Base-by-base conservation (phyloP, 192 early-diverging fungal species). In the Diversispora epigaea region DNA sequence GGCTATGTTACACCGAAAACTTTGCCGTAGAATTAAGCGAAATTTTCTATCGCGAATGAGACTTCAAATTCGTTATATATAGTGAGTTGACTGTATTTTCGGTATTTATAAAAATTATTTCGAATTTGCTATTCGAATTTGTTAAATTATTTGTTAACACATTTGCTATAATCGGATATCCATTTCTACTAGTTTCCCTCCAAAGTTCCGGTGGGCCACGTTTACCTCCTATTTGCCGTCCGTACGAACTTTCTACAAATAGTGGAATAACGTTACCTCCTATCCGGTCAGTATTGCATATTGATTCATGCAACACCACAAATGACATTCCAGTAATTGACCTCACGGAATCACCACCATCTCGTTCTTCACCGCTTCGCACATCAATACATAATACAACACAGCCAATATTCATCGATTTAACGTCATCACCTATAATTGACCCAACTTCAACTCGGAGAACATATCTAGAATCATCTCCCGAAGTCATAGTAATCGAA, bases 251-350 rank as follows among this genome's bases (percentile, higher is more conserved):
- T 40, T 63, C 61, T 63, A 9, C 61, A 15, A 22, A 63, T 63
- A 32, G 61, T 63, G 61, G 61, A 63, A 63, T 63, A 63, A 63
- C 61, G 3, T 63, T 63, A 41, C 61, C 61, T 43, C 40, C 61
- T 15, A 63, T 63, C 39, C 61, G 61, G 6, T 63, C 61, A 63
- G 61, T 63, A 43, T 14, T 63, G 7, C 15, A 39, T 32, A 22
- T 63, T 40, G 61, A 6, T 60, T 39, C 39, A 19, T 2, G 19
- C 5, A 22, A 43, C 14, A 43, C 6, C 5, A 15, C 3, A 8
- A 12, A 40, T 32, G 60, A 40, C 4, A 41, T 63, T 40, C 32
- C 32, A 63, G 61, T 63, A 39, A 15, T 63, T 0, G 61, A 63
- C 61, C 61, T 63, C 14, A 40, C 61, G 15, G 17, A 22, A 40